phyloP scores from a whole-genome alignment of 495 filamentous ascomycete species.

The Schizothecium vesticola region DNA sequence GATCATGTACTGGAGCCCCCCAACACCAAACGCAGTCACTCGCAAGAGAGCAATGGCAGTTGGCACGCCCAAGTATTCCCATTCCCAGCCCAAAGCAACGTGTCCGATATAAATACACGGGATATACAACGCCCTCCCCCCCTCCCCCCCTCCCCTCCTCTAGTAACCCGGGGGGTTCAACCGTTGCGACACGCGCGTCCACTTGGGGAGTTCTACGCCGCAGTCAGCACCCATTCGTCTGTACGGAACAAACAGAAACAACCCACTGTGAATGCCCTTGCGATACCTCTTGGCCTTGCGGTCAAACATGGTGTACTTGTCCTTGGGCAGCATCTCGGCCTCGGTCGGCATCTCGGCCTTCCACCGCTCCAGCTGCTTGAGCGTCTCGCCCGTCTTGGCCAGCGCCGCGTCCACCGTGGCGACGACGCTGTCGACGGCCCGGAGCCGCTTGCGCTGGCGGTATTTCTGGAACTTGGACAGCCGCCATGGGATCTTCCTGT shows the following conservation, averaged over 20 bases:
- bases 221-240: constrained; percentile 18
- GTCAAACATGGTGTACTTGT: constrained; percentile 98
- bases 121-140: not conserved
- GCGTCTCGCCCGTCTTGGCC: constrained; percentile 58
- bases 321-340: constrained; percentile 89
- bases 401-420: constrained; percentile 71
- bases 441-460: constrained; percentile 80
- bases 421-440: constrained; percentile 78
- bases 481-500: constrained; percentile 97
- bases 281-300: constrained; percentile 91
- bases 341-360: constrained; percentile 93
- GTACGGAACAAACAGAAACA: not conserved
- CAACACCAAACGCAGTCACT: not conserved
- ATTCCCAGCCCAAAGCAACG: constrained; percentile 5
- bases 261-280: constrained; percentile 95
- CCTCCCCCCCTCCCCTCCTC: constrained; percentile 13
- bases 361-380: constrained; percentile 78
- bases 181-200: constrained; percentile 89
- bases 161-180: constrained; percentile 93
- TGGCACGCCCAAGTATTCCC: not conserved
- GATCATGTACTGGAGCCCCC: not conserved
- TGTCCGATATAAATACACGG: not conserved
- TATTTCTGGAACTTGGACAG: constrained; percentile 85
- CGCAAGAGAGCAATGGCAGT: not conserved
- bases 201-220: constrained; percentile 77